phyloP scores from a whole-genome alignment of 2,329 filamentous ascomycete species.

The Penicillium sp. region DNA sequence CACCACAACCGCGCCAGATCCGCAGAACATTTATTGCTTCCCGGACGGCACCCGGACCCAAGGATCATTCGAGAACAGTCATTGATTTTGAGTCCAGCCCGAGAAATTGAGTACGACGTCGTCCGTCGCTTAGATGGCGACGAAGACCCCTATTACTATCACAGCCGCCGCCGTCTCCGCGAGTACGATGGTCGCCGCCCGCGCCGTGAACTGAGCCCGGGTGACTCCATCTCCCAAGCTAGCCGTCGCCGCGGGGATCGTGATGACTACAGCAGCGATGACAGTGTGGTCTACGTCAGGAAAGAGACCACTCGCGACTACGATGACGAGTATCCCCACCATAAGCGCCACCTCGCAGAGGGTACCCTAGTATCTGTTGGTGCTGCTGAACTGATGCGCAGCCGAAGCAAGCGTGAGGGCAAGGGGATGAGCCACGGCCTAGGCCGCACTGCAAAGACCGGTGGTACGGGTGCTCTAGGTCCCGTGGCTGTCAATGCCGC shows the following conservation, averaged over 20 bases:
- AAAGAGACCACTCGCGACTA: constrained; percentile 45
- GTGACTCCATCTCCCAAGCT: constrained; percentile 54
- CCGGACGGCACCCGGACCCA: constrained; percentile 44
- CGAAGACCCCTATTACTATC: constrained; percentile 62
- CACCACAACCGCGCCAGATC: constrained; percentile 54
- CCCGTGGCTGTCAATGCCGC: constrained; percentile 61
- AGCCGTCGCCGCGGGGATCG: constrained; percentile 39
- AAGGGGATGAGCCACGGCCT: constrained; percentile 52
- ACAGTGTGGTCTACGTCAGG: constrained; percentile 60
- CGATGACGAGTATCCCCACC: constrained; percentile 50
- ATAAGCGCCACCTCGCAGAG: constrained; percentile 59
- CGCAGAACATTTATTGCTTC: constrained; percentile 52
- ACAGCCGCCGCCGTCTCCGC: constrained; percentile 55
- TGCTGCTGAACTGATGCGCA: constrained; percentile 59
- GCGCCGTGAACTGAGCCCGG: constrained; percentile 49
- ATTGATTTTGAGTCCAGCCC: constrained; percentile 57
- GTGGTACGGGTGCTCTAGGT: constrained; percentile 61
- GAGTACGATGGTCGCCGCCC: constrained; percentile 52
- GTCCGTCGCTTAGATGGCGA: constrained; percentile 57
- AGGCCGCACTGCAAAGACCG: constrained; percentile 49
- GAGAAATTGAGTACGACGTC: constrained; percentile 59
- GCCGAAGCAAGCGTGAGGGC: constrained; percentile 57
- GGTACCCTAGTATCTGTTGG: constrained; percentile 61
- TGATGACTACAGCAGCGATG: constrained; percentile 56
- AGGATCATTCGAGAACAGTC: constrained; percentile 55